Evolutionary conservation across 306 rosid genomes (phyloP).

Genomic region (Acacia melanoxylon): DNA sequence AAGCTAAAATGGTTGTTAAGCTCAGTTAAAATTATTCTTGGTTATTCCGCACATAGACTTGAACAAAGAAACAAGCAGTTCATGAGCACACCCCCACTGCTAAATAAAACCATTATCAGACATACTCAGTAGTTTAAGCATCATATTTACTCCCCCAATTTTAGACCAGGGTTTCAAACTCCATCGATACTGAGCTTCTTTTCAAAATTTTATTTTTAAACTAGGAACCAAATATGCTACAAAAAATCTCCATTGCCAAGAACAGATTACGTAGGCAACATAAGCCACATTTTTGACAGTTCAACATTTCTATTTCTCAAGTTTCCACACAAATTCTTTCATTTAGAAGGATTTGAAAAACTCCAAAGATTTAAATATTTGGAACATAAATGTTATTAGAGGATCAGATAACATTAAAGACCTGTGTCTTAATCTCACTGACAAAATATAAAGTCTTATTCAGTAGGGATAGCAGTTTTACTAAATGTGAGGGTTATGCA

Average conservation of each 20-base stretch:
- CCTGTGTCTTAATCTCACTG: neutral
- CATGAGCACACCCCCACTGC: no score
- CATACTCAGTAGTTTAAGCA: no score
- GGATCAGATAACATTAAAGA: neutral
- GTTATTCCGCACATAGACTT: no score
- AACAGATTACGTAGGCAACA: neutral
- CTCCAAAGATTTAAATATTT: neutral
- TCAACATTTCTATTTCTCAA: conserved; percentile 2
- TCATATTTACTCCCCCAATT: no score
- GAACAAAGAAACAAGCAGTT: no score
- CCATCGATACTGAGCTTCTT: neutral
- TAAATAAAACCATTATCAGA: no score
- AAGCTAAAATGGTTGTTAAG: neutral
- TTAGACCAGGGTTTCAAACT: neutral
- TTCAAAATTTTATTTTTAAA: neutral
- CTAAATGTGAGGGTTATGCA: neutral
- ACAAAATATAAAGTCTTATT: conserved; percentile 7
- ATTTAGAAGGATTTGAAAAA: conserved; percentile 7
- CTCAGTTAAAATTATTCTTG: no score
- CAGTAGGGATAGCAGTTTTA: neutral
- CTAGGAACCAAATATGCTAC: neutral
- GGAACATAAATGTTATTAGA: conserved; percentile 10
- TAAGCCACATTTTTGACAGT: neutral
- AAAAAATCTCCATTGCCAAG: neutral
- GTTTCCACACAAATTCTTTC: conserved; percentile 10